These are phyloP conservation scores for Xerophyta viscosa DNA, from an alignment of 106 monocot genomes.

Conservation along the genomic window DNA sequence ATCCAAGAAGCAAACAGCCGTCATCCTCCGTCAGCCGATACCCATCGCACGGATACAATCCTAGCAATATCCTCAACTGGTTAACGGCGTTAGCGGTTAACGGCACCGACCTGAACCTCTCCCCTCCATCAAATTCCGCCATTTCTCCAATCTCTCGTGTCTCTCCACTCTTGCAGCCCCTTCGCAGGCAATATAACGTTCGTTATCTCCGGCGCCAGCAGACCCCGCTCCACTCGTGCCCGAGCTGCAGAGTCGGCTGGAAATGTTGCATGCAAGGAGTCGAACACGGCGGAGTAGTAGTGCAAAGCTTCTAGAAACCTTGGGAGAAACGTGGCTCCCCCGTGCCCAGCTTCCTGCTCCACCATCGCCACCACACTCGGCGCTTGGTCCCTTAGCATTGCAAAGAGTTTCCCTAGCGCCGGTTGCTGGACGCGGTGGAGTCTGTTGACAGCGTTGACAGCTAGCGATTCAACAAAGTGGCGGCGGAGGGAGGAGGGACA, in stretches of 20 bases:
- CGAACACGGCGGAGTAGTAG: conserved; percentile 48
- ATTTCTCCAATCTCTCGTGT: conserved; percentile 33
- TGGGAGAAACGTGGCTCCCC: conserved; percentile 23
- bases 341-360: conserved; percentile 40
- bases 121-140: conserved; percentile 32
- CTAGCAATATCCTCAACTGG: conserved; percentile 27
- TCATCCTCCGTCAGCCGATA: conserved; percentile 32
- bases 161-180: conserved; percentile 17
- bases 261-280: conserved; percentile 39
- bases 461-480: conserved; percentile 30
- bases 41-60: conserved; percentile 23
- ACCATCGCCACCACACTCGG: conserved; percentile 33
- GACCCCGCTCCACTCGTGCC: conserved; percentile 29
- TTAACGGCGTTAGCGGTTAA: conserved; percentile 22
- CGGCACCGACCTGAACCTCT: conserved; percentile 27
- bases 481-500: conserved; percentile 25
- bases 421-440: conserved; percentile 17
- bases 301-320: conserved; percentile 38
- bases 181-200: conserved; percentile 32
- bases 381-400: conserved; percentile 30
- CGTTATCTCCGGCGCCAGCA: conserved; percentile 28
- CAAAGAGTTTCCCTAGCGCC: conserved; percentile 7
- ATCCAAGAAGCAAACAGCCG: conserved; percentile 32
- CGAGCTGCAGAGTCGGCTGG: conserved; percentile 29
- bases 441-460: conserved; percentile 32